Percentiles rank a stretch among this genome's conserved stretches.
phyloP scores from a whole-genome alignment of 768 basidiomycete genomes.

The Gautieria morchelliformis region DNA sequence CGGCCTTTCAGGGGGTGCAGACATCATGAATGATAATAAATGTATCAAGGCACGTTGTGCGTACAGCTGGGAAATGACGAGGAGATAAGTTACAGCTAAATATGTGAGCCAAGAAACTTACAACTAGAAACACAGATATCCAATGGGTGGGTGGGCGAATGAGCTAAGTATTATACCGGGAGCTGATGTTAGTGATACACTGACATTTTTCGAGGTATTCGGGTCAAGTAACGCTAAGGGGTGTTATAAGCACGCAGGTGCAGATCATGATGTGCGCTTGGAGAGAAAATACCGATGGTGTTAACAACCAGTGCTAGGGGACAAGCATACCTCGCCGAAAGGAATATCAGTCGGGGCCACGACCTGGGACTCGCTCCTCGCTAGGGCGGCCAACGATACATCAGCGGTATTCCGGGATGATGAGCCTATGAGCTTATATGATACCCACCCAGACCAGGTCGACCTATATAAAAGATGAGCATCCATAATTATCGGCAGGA shows the following conservation, averaged over 20 bases:
- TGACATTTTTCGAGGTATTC: background rate
- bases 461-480: background rate
- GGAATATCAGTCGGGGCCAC: slow-evolving; percentile 5
- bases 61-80: background rate
- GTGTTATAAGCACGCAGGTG: background rate
- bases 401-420: background rate
- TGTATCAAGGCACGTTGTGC: background rate
- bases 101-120: background rate
- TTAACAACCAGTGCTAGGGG: background rate
- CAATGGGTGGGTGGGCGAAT: too few species aligned
- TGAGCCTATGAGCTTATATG: background rate
- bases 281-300: background rate
- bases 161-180: background rate
- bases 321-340: background rate
- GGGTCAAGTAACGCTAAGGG: background rate
- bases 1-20: background rate
- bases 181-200: background rate
- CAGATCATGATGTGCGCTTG: background rate
- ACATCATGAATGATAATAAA: background rate
- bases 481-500: background rate
- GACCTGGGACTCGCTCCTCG: background rate
- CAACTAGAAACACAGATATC: background rate
- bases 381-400: background rate
- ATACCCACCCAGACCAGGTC: slow-evolving; percentile 4
- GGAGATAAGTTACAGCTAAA: background rate